These are phyloP conservation scores for Neurospora pannonica DNA, from an alignment of 495 filamentous ascomycete species.

Conservation along the genomic window DNA sequence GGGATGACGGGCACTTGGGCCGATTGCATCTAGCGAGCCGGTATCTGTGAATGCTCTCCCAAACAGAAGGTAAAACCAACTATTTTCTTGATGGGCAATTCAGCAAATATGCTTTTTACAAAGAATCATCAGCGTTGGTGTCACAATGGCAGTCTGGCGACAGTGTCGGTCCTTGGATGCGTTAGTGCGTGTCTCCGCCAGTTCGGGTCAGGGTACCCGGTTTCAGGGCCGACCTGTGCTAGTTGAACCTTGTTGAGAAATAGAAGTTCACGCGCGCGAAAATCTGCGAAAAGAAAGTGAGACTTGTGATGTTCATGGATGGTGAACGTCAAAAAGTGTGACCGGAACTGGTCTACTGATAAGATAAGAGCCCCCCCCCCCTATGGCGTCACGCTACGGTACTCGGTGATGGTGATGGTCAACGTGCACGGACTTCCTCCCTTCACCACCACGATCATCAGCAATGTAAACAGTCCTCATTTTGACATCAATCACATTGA, in stretches of 20 bases:
- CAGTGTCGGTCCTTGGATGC: accelerated
- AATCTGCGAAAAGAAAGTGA: too few species aligned
- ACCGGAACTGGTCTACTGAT: too few species aligned
- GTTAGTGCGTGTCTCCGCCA: not conserved
- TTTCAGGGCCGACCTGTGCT: too few species aligned
- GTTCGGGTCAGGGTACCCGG: not conserved
- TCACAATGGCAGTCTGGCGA: not conserved
- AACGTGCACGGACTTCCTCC: not conserved
- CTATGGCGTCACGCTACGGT: not conserved
- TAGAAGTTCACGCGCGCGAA: too few species aligned
- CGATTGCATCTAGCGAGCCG: not conserved
- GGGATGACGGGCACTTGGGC: not conserved
- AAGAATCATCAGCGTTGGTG: not conserved
- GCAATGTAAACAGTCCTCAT: not conserved
- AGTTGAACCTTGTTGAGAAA: too few species aligned
- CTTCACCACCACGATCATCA: not conserved
- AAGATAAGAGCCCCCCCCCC: not conserved
- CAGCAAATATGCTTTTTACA: too few species aligned
- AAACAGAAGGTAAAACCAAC: too few species aligned
- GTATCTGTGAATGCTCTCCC: not conserved
- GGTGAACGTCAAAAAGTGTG: too few species aligned
- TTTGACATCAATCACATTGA: too few species aligned
- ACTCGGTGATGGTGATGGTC: not conserved
- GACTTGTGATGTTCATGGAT: too few species aligned
- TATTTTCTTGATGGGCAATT: too few species aligned